Conservation (phyloP, 768 basidiomycete species). For the Suillus occidentalis region DNA sequence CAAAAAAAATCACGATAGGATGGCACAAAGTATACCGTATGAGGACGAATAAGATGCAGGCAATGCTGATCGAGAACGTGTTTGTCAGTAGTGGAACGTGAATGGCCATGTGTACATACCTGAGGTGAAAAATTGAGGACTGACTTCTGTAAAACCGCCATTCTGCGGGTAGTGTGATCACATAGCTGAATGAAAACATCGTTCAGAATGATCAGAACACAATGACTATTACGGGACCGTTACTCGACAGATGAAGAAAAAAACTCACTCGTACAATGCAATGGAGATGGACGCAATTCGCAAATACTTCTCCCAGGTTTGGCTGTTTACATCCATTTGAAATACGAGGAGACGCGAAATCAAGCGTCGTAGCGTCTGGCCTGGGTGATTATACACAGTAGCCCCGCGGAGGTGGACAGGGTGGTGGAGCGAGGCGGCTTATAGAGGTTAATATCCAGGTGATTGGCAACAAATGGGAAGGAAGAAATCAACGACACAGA, state of each 20-base stretch:
- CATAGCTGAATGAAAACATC: conserved; percentile 21
- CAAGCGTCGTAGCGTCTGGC: not conserved
- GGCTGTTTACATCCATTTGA: not conserved
- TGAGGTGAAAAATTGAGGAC: conserved; percentile 22
- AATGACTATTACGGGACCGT: not conserved
- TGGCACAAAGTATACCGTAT: conserved; percentile 23
- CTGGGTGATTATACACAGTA: not conserved
- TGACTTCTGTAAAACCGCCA: conserved; percentile 35
- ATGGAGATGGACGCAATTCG: conserved; percentile 39
- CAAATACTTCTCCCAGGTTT: conserved; percentile 30
- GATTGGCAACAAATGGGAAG: not conserved
- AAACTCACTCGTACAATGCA: conserved; percentile 38
- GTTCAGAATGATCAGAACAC: not conserved
- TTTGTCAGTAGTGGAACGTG: not conserved
- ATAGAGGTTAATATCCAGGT: not conserved
- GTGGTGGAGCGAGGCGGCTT: not conserved
- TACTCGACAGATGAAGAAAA: not conserved
- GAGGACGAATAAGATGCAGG: conserved; percentile 34
- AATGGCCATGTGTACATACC: conserved; percentile 17
- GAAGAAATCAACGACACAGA: not conserved
- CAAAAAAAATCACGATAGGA: not conserved
- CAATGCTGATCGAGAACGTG: conserved; percentile 18
- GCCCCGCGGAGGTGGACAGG: not conserved
- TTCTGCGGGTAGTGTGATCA: conserved; percentile 35
- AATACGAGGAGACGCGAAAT: not conserved